Percentiles rank a stretch among this genome's conserved stretches.
phyloP scores from a whole-genome alignment of 2,329 filamentous ascomycete genomes.

The Diaporthe australafricana region DNA sequence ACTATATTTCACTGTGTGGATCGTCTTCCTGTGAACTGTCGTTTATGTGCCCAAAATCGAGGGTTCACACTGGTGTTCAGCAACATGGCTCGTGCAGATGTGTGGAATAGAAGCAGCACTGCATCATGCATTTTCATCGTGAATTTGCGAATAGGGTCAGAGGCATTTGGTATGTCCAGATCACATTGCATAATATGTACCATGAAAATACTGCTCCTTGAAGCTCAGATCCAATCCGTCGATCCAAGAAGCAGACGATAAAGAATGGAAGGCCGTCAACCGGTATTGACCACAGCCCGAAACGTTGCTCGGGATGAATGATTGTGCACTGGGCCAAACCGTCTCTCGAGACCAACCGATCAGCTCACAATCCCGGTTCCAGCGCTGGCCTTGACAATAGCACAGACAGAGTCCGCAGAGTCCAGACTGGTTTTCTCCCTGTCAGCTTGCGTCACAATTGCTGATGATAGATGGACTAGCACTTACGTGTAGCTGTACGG shows the following conservation, averaged over 20 bases:
- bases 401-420: conserved; percentile 29
- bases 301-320: background rate
- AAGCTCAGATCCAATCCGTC: background rate
- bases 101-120: too few species aligned
- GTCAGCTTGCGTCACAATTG: background rate
- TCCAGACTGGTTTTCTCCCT: background rate
- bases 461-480: too few species aligned
- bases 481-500: conserved; percentile 52
- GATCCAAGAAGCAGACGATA: background rate
- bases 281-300: background rate
- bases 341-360: background rate
- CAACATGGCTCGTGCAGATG: too few species aligned
- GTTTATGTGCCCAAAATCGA: background rate
- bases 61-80: too few species aligned
- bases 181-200: background rate
- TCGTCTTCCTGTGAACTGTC: background rate
- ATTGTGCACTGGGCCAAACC: background rate
- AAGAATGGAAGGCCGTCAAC: background rate
- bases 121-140: background rate
- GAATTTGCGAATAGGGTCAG: too few species aligned
- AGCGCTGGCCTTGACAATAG: conserved; percentile 19
- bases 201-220: background rate
- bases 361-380: conserved; percentile 31
- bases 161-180: background rate
- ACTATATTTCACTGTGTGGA: background rate